Conservation (phyloP, 306 rosid species). For the Ormosia emarginata region DNA sequence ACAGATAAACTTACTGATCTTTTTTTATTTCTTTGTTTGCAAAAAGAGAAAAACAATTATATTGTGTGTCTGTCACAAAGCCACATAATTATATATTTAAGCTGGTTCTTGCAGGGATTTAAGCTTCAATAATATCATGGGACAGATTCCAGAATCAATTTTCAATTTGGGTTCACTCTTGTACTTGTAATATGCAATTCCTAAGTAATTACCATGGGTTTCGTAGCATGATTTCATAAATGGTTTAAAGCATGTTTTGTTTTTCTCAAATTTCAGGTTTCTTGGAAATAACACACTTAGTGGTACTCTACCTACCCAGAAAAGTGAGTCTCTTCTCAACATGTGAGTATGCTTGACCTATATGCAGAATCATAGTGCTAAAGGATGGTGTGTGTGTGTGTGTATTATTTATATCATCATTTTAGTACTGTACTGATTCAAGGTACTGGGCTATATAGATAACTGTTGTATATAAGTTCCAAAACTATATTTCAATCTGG, state of each 20-base stretch:
- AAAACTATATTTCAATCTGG: no score
- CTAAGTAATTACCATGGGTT: neutral
- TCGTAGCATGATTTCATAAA: neutral
- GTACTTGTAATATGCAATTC: slow-evolving; percentile 49
- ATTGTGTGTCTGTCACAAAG: neutral
- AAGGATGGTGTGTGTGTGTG: no score
- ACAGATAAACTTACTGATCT: neutral
- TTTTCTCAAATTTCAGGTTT: slow-evolving; percentile 38
- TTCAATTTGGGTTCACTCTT: slow-evolving; percentile 60
- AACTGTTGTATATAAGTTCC: neutral
- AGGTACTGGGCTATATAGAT: neutral
- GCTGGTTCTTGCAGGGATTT: slow-evolving; percentile 57
- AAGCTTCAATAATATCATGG: slow-evolving; percentile 80
- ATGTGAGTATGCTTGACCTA: slow-evolving; percentile 54
- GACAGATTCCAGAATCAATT: slow-evolving; percentile 55
- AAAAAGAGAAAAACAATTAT: neutral
- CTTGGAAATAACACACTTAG: slow-evolving; percentile 76
- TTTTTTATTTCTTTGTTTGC: neutral
- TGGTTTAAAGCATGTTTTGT: neutral
- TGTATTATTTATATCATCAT: no score
- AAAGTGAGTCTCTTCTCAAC: slow-evolving; percentile 41
- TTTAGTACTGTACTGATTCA: no score
- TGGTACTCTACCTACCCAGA: slow-evolving; percentile 55
- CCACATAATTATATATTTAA: neutral
- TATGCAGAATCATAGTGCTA: no score